Percentiles rank a stretch among this genome's conserved stretches.
Evolutionary conservation across 495 filamentous ascomycete genomes (phyloP).

Genomic region (Terfezia boudieri): DNA sequence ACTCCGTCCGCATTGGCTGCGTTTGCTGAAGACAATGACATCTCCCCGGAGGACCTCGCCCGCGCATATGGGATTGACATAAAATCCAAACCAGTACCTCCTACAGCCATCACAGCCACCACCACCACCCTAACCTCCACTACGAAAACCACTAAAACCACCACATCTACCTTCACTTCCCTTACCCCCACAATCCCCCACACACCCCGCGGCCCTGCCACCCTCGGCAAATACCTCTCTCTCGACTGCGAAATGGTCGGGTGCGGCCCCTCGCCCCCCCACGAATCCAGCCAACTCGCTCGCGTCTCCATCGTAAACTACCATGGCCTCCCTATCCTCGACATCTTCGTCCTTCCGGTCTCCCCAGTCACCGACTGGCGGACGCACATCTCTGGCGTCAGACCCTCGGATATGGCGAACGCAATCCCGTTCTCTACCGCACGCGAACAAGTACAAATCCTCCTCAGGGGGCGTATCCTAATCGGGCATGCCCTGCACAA

Average conservation of each 20-base stretch:
- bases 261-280: conserved; percentile 58
- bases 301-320: conserved; percentile 78
- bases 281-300: conserved; percentile 63
- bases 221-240: conserved; percentile 67
- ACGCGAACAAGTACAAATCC: conserved; percentile 44
- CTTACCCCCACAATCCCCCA: conserved; percentile 4
- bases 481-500: conserved; percentile 81
- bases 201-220: conserved; percentile 17
- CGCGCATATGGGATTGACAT: conserved; percentile 31
- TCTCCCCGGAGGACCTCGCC: conserved; percentile 35
- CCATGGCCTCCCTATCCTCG: conserved; percentile 72
- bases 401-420: conserved; percentile 38
- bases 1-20: conserved; percentile 16
- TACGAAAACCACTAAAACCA: neutral
- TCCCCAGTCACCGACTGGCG: conserved; percentile 71
- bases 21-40: conserved; percentile 36
- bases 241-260: conserved; percentile 99
- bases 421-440: conserved; percentile 53
- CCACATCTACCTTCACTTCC: neutral
- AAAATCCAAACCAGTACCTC: conserved; percentile 20
- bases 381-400: conserved; percentile 62
- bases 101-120: neutral
- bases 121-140: conserved; percentile 5
- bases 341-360: conserved; percentile 64
- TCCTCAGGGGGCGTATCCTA: conserved; percentile 51